phyloP scores from a whole-genome alignment of 192 early-diverging fungal genomes.

The Gaertneriomyces semiglobifer region DNA sequence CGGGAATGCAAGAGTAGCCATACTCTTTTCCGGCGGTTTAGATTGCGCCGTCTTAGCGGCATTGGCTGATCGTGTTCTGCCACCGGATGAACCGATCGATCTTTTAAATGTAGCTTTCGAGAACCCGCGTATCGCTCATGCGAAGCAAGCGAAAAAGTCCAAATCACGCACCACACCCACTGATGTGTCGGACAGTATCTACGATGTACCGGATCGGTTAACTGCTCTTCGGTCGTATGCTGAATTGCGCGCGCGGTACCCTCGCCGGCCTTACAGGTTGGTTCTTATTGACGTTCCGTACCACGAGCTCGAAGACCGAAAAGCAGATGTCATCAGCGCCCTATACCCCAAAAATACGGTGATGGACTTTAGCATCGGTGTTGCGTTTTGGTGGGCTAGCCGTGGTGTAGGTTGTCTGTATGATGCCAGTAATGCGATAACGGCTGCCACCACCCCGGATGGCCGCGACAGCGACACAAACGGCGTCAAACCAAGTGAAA shows the following conservation, averaged over 20 bases:
- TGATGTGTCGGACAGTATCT: constrained; percentile 24
- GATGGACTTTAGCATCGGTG: constrained; percentile 96
- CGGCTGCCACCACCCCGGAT: too few relatives aligned
- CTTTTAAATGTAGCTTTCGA: constrained; percentile 95
- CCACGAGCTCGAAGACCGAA: constrained; percentile 53
- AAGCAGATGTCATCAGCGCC: constrained; percentile 61
- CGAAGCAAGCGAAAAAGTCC: not conserved
- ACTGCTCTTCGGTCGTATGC: constrained; percentile 61
- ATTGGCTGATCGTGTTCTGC: constrained; percentile 68
- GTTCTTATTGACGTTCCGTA: constrained; percentile 86
- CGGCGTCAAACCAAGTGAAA: constrained; percentile 9
- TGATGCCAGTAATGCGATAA: too few relatives aligned
- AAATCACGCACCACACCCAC: too few relatives aligned
- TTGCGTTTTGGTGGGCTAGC: constrained; percentile 95
- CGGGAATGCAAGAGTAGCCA: constrained; percentile 55
- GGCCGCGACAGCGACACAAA: too few relatives aligned
- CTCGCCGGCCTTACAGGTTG: constrained; percentile 81
- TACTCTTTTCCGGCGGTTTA: constrained; percentile 91
- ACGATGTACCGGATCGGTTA: constrained; percentile 79
- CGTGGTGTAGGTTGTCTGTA: constrained; percentile 60
- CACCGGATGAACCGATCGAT: constrained; percentile 75
- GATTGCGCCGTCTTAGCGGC: constrained; percentile 91
- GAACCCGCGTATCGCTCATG: constrained; percentile 67
- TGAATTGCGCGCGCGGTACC: constrained; percentile 58
- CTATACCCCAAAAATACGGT: constrained; percentile 82